Evolutionary conservation across 169 alveolate species (phyloP).

Genomic region (Eimeria mitis): DNA sequence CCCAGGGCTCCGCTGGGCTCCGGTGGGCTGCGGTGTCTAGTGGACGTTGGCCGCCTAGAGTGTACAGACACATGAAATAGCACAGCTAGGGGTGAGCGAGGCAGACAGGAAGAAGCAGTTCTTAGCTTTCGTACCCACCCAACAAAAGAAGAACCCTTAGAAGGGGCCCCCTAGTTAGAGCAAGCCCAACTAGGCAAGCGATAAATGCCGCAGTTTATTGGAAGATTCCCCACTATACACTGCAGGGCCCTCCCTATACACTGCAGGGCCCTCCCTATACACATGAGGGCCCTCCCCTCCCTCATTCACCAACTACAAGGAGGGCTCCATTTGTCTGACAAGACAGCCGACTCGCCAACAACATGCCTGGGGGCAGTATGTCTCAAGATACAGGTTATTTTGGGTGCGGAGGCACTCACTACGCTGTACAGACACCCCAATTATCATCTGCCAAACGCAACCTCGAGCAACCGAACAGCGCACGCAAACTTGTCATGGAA

Average conservation of each 20-base stretch:
- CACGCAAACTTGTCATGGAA: neutral
- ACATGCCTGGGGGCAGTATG: neutral
- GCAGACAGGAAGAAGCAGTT: neutral
- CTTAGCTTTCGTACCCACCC: neutral
- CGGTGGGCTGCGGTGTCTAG: neutral
- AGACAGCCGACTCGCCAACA: conserved; percentile 1
- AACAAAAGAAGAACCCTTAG: neutral
- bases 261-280: neutral
- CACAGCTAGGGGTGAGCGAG: neutral
- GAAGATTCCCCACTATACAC: neutral
- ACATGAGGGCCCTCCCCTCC: neutral
- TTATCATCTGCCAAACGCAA: neutral
- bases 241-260: neutral
- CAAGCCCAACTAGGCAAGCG: neutral
- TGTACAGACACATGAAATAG: neutral
- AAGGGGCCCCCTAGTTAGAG: neutral
- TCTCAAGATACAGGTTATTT: conserved; percentile 7
- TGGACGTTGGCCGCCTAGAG: neutral
- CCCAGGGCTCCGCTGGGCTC: neutral
- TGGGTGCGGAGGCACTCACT: conserved; percentile 33
- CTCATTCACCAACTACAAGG: neutral
- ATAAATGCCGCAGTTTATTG: neutral
- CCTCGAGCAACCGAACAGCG: neutral
- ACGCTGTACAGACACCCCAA: conserved; percentile 26
- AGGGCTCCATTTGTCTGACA: conserved; percentile 10